Evolutionary conservation across 1,284 basidiomycete species (phyloP), one percentile per base, ranked within the genome.

Genomic region (Austroboletus niveus): DNA sequence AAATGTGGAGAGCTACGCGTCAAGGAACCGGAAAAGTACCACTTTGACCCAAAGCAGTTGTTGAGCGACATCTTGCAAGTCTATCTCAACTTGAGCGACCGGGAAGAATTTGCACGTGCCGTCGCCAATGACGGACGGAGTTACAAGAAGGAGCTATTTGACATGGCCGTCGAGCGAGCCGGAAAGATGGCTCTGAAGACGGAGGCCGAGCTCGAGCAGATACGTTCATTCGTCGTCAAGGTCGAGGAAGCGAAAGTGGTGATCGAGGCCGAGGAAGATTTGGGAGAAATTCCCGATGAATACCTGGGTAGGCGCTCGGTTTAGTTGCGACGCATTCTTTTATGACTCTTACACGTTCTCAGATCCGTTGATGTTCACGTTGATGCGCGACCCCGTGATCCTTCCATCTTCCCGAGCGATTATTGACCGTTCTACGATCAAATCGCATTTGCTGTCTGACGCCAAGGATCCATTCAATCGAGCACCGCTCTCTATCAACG

Each of bases 341-440:
- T 39, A 39, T 8, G 7, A 40, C 20, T 48, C 44, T 38, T 46
- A 24, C 5, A 10, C 17, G 14, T 24, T 39, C 50, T 31, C 17
- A 96, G 94, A 97, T 69, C 92, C 94, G 1, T 75, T 98, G 57
- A 94, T 97, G 87, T 90, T 83, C 59, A 94, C 92, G 1, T 66
- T 99, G 52, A 99, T 99, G 97, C 87, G 86, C 53, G 94, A 99
- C 68, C 97, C 97, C 1, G 96, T 99, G 53, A 83, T 85, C 40
- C 72, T 99, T 45, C 97, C 97, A 0, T 85, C 89, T 0, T 98
- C 94, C 2, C 81, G 78, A 49, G 76, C 85, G 0, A 80, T 91
- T 29, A 71, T 99, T 43, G 97, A 99, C 69, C 83, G 91, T 38
- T 81, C 89, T 1, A 99, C 96, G 1, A 99, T 99, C 76, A 97